These are phyloP conservation scores for Lactarius sp. DNA, from an alignment of 768 basidiomycete genomes.

Conservation along the genomic window DNA sequence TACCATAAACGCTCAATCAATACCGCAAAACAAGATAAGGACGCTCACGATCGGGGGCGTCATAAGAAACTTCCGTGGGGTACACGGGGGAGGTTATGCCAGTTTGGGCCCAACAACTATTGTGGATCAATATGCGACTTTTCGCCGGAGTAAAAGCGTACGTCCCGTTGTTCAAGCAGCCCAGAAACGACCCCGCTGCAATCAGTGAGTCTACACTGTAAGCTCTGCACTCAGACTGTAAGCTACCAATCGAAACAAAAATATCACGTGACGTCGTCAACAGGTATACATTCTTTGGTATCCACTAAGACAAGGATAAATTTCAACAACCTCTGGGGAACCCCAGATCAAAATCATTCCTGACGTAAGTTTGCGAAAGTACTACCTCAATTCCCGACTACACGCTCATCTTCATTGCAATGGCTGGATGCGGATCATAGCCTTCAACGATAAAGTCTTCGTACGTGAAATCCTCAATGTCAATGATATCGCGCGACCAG, in stretches of 20 bases:
- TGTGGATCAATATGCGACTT: not conserved
- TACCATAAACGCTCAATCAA: not conserved
- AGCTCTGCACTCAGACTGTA: not conserved
- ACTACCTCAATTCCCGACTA: slow-evolving; percentile 30
- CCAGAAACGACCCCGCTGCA: not conserved
- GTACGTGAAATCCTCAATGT: slow-evolving; percentile 76
- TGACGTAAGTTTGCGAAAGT: not conserved
- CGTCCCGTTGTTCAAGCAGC: not conserved
- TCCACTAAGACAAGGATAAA: not conserved
- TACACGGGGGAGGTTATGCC: not conserved
- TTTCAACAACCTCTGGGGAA: not conserved
- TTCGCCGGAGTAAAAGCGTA: not conserved
- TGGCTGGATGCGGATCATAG: slow-evolving; percentile 76
- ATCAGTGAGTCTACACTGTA: not conserved
- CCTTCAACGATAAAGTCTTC: slow-evolving; percentile 85
- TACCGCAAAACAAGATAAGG: not conserved
- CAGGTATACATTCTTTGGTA: not conserved
- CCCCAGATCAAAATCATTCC: not conserved
- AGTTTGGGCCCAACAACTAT: not conserved
- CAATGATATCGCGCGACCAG: slow-evolving; percentile 60
- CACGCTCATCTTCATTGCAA: slow-evolving; percentile 97
- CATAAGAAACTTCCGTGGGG: not conserved
- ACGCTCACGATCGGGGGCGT: not conserved
- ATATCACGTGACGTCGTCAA: not conserved
- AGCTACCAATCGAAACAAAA: not conserved